Conservation (phyloP, 1,139 yeast genomes). For the Yamadazyma oceani region DNA sequence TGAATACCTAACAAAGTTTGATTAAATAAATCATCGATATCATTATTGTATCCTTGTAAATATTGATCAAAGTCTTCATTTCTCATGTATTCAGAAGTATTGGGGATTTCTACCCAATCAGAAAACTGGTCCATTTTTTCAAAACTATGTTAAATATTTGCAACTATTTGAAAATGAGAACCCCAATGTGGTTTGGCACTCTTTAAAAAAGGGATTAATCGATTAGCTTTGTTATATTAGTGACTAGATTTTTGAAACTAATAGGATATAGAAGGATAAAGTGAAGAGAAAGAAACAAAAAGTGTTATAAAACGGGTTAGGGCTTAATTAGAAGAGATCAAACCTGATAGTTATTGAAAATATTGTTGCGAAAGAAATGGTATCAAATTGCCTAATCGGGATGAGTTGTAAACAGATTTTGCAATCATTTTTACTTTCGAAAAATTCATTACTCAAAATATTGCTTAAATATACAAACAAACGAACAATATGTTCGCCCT, state of each 20-base stretch:
- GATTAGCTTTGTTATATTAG: too few relatives aligned
- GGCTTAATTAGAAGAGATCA: neutral
- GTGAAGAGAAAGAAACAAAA: neutral
- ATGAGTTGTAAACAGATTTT: slow-evolving; percentile 1
- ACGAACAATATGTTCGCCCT: neutral
- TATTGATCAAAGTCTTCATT: slow-evolving; percentile 44
- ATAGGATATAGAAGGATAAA: too few relatives aligned
- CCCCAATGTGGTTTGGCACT: neutral
- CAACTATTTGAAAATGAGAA: slow-evolving; percentile 1
- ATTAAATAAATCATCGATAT: slow-evolving; percentile 43
- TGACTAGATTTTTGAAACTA: too few relatives aligned
- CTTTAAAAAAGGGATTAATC: too few relatives aligned
- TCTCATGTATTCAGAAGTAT: slow-evolving; percentile 32
- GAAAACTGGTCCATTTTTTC: slow-evolving; percentile 34
- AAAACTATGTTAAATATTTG: slow-evolving; percentile 9
- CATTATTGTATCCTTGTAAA: slow-evolving; percentile 27
- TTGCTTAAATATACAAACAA: slow-evolving; percentile 1
- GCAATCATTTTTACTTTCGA: neutral
- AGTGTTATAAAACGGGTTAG: neutral
- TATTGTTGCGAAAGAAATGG: slow-evolving; percentile 1
- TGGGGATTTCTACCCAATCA: slow-evolving; percentile 28
- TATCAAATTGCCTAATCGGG: neutral
- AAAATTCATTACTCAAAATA: slow-evolving; percentile 1
- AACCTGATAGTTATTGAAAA: neutral
- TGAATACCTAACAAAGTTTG: slow-evolving; percentile 46